Evolutionary conservation across 2,329 filamentous ascomycete species (phyloP), one percentile per base, ranked within the genome.

Genomic region (Cladobotryum protrusum): DNA sequence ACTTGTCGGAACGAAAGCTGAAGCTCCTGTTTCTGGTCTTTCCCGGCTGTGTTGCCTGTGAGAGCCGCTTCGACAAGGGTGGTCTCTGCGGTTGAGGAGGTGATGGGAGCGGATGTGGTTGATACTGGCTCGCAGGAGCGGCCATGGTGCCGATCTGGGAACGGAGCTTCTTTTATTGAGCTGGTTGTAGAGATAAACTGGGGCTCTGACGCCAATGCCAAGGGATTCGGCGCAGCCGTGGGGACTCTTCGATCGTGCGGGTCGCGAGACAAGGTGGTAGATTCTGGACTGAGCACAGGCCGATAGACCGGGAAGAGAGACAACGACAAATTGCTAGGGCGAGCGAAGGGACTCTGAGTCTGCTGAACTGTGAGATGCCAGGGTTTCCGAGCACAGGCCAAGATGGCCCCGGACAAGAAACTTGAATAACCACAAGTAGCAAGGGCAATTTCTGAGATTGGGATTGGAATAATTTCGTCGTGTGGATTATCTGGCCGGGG

Each of bases 1-100:
- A 79, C 63, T 76, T 76, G 56, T 82, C 73, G 36, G 79, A 83
- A 52, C 74, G 72, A 56, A 83, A 78, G 64, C 81, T 84, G 63
- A 83, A 81, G 54, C 72, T 72, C 61, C 79, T 72, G 19, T 72
- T 70, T 58, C 73, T 77, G 12, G 67, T 62, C 24, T 65, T 64
- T 50, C 62, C 59, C 36, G 59, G 61, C n/a, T 64, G 61, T 14
- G 56, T 45, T 15, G 56, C 53, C 24, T 58, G 52, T n/a, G 57
- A 54, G 24, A 59, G 53, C 49, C 60, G 58, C 43, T 51, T 54
- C 49, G 63, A 59, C 42, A 61, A 62, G 47, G 60, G 58, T 12
- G 59, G 57, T 19, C 48, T 52, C 20, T 53, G 55, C 32, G 57
- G 56, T 43, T 61, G 56, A 15, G 54, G 52, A 15, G 51, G 51